phyloP scores from a whole-genome alignment of 2,329 filamentous ascomycete genomes.

The Venturia pyrina region DNA sequence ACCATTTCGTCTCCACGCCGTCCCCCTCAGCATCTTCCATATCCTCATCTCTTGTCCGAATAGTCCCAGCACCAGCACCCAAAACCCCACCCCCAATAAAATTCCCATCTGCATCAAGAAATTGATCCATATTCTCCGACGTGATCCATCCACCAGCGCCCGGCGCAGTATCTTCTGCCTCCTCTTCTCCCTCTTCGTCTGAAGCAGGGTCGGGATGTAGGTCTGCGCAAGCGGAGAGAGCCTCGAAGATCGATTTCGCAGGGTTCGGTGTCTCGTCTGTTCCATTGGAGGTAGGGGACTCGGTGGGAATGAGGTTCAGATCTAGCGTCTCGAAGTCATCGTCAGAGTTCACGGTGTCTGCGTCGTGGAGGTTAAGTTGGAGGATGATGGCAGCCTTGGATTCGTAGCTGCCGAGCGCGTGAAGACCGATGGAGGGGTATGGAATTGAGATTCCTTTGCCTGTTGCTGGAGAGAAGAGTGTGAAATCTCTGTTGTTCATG shows the following conservation, averaged over 20 bases:
- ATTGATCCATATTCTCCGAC: constrained; percentile 79
- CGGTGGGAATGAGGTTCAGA: constrained; percentile 51
- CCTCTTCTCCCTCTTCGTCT: constrained; percentile 41
- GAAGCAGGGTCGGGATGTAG: constrained; percentile 63
- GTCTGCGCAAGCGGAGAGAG: constrained; percentile 65
- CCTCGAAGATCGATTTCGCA: constrained; percentile 50
- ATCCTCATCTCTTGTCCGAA: constrained; percentile 20
- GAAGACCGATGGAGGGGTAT: constrained; percentile 65
- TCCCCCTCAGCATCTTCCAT: constrained; percentile 20
- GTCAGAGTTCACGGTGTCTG: constrained; percentile 47
- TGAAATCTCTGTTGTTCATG: constrained; percentile 40
- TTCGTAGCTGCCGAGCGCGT: constrained; percentile 46
- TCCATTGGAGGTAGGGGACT: constrained; percentile 10
- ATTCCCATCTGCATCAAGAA: constrained; percentile 33
- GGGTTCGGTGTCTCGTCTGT: constrained; percentile 7
- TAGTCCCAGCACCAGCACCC: constrained; percentile 28
- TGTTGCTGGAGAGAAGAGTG: constrained; percentile 50
- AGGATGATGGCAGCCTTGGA: constrained; percentile 39
- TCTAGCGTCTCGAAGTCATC: constrained; percentile 56
- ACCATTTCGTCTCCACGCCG: constrained; percentile 23
- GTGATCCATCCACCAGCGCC: constrained; percentile 81
- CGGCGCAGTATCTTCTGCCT: constrained; percentile 48
- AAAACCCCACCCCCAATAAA: constrained; percentile 24
- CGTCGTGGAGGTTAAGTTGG: constrained; percentile 36
- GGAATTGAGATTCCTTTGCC: constrained; percentile 57